A percentile compares a stretch with the other conserved stretches of the same genome.
Evolutionary conservation across 208 protist genomes (phyloP).

Genomic region (Wallacemonas collosoma): DNA sequence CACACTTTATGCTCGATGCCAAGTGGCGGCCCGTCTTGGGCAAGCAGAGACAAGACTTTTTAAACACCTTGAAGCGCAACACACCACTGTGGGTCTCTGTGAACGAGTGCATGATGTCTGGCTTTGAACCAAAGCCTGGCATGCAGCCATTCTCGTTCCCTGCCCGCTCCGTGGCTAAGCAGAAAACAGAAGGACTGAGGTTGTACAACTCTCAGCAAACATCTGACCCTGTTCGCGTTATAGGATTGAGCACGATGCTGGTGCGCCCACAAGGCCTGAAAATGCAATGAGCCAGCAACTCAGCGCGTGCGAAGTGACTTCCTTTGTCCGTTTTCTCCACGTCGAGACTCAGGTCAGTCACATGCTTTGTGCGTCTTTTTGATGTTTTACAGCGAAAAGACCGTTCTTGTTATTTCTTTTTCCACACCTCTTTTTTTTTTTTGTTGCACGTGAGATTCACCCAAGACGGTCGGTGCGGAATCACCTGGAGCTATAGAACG

Average conservation of each 20-base stretch:
- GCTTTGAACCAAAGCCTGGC: constrained; percentile 62
- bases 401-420: too few relatives aligned
- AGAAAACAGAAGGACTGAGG: constrained; percentile 28
- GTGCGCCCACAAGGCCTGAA: constrained; percentile 73
- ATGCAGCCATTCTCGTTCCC: constrained; percentile 40
- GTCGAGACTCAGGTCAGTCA: too few relatives aligned
- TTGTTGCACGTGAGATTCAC: background rate
- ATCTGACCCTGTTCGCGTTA: constrained; percentile 84
- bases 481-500: background rate
- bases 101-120: constrained; percentile 90
- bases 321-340: too few relatives aligned
- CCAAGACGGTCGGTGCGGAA: background rate
- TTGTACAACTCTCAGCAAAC: constrained; percentile 91
- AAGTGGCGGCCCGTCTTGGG: constrained; percentile 88
- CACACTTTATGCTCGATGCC: constrained; percentile 88
- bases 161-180: background rate
- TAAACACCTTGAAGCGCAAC: constrained; percentile 55
- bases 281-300: constrained; percentile 29
- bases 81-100: constrained; percentile 86
- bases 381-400: too few relatives aligned
- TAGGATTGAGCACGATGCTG: constrained; percentile 77
- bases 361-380: too few relatives aligned
- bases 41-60: constrained; percentile 77
- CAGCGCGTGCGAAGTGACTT: too few relatives aligned
- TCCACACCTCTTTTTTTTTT: constrained; percentile 4